Evolutionary conservation across 2,329 filamentous ascomycete genomes (phyloP), one percentile per base, ranked within the genome.

Genomic region (Penicillium occitanis): DNA sequence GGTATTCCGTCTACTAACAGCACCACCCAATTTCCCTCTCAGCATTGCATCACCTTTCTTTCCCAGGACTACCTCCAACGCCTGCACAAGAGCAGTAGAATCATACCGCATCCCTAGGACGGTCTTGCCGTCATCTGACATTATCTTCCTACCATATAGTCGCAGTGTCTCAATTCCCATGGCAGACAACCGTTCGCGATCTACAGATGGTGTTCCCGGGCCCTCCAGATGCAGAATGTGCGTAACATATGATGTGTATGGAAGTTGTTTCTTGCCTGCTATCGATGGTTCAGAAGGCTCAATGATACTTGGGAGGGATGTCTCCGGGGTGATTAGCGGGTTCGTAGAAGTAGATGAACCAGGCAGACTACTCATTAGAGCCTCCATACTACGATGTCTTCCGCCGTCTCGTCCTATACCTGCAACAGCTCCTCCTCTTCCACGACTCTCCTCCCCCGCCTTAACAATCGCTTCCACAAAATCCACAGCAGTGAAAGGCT

Each of bases 181-280:
- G 19, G 79, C 77, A 2, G 79, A 79, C 51, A 97, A 81, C 64
- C 84, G 84, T 5, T 84, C 84, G 60, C 83, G 87, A 71, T 96
- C 88, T 0, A 97, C 89, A 3, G 75, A 80, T 0, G 93, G 93
- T 25, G 89, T 88, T 0, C 85, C 86, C 0, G 87, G 84, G 0
- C 88, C 89, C 50, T 93, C 90, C 0, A 97, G 79, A 73, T 96
- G 90, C 6, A 97, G 83, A 14, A 97, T 77, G 75, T 97, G 93
- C 6, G 90, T 96, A 3, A 97, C 89, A 72, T 95, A 97, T 2
- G 80, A 82, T 30, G 78, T 83, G 72, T 88, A 90, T 5, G 88
- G 85, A 0, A 81, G 77, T 3, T 73, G 70, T 74, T 55, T 63
- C 22, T 60, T 51, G 13, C 14, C 51, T 22, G 2, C 14, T 44